Base-by-base conservation (phyloP, 1,139 yeast genomes). In the Wickerhamomyces sp. region DNA sequence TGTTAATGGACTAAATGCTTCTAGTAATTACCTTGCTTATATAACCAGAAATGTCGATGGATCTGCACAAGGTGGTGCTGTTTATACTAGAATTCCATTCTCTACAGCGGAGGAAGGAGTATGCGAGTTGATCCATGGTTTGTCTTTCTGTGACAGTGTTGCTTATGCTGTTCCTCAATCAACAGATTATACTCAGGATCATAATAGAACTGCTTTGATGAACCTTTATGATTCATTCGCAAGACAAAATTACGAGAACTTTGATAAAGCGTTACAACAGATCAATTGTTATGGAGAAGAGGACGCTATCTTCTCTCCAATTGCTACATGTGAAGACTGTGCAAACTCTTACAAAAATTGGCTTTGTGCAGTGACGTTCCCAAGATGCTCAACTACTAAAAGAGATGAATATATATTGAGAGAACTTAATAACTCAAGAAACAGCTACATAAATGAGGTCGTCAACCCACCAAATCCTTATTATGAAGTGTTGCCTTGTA, bases 361-460 rank as follows among this genome's bases (percentile, higher is more conserved):
- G 99, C 72, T 93, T 18, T 93, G 99, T 66, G 76, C 95, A 0
- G 89, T 88, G 6, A 73, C 90, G 0, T 86, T 93, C n/a, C 98
- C 99, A 0, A 69, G 98, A 34, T 93, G 99, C 58, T 73, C 84
- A 1, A 69, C 85, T 0, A 60, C 64, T 1, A 63, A 75, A 31
- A 62, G 71, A 7, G 59, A 74, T 0, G 81, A 78, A 14, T 79
- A 80, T 59, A 63, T 64, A 31, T 54, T 60, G 31, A 72, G 95
- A 34, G 65, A 67, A 4, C 65, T 65, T 2, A 74, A 74, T n/a
- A 63, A 69, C 8, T 81, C 88, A 9, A 72, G 99, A 48, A 88
- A 78, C 56, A 68, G 67, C 8, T 78, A 77, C 54, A 73, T 91
- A 37, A 76, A 79, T 53, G 66, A 73, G 1, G 59, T 68, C 0